Base-by-base conservation (phyloP, 2,329 filamentous ascomycete species). In the Diaporthe australafricana region DNA sequence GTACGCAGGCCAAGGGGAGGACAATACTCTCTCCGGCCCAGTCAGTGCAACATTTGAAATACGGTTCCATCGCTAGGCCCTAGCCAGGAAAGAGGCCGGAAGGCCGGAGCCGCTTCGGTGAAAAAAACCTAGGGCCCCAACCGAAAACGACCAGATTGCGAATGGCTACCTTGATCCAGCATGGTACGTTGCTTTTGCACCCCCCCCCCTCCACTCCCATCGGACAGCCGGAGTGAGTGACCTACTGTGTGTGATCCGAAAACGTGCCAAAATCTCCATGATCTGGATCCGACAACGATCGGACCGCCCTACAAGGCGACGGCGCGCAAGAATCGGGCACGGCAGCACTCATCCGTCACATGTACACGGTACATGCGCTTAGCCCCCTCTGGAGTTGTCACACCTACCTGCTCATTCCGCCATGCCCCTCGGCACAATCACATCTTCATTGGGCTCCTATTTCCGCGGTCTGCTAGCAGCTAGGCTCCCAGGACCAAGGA, bases 401-500 rank as follows among this genome's bases (percentile, higher is more conserved):
- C 60, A 12, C 27, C 20, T 62, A 5, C 16, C 20, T 62, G 56
- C 45, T 30, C 40, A n/a, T 47, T 48, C 42, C 35, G 42, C 42
- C 5, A 22, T 35, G n/a, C 11, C 16, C 5, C 60, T 22, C 60
- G 60, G 60, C 27, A 63, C 27, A 17, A 63, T 17, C 20, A 63
- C 42, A 48, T 14, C 20, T 20, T 20, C 22, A 32, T 35, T 30
- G 27, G 27, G 27, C 16, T 12, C 27, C 20, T 35, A 9, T 14
- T 20, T n/a, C 30, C 30, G n/a, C 25, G 57, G 40, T 38, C 14
- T 63, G 40, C 40, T 22, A 50, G 30, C 45, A 27, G n/a, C n/a
- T n/a, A n/a, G 35, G 60, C 60, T 65, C 60, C 60, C 60, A 65
- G 45, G 60, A 65, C 60, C 60, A 50, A 65, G 45, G 60, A 65